Base-by-base conservation (phyloP, 139 green algal species). In the Trebouxia sp. region DNA sequence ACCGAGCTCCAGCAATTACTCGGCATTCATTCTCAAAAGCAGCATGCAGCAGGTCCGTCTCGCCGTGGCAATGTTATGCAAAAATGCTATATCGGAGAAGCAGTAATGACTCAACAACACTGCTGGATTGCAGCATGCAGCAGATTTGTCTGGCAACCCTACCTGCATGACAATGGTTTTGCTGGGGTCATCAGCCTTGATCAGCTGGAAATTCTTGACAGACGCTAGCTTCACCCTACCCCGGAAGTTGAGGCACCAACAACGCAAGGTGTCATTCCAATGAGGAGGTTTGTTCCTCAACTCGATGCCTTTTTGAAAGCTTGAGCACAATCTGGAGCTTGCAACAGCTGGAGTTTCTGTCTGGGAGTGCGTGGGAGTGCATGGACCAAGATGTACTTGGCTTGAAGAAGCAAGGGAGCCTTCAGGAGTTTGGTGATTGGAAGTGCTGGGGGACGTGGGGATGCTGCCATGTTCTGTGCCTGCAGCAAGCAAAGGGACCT, bases 121-220 rank as follows among this genome's bases (percentile, higher is more conserved):
- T n/a, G n/a, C n/a, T n/a, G n/a, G n/a, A n/a, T n/a, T n/a, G n/a
- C n/a, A n/a, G n/a, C n/a, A n/a, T n/a, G n/a, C n/a, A n/a, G n/a
- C n/a, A n/a, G n/a, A n/a, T n/a, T n/a, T n/a, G n/a, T n/a, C n/a
- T n/a, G n/a, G n/a, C n/a, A n/a, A n/a, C n/a, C n/a, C n/a, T n/a
- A 65, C 75, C 75, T 80, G 77, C 77, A 82, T 82, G 56, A 82
- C 56, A 26, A 82, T 75, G 58, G 77, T 45, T 41, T 82, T 75
- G n/a, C 24, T 47, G 39, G 77, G 39, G n/a, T 75, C 81, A 20
- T 92, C 86, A 3, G 56, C 35, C 56, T 50, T 38, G 39, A 82
- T 75, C 53, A 98, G 88, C 91, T 99, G 97, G 87, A 99, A 99
- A 89, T 99, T 99, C 85, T 99, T 99, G 0, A 99, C 97, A 10